Evolutionary conservation across 2,329 filamentous ascomycete species (phyloP).

Genomic region (Colletotrichum simmondsii): DNA sequence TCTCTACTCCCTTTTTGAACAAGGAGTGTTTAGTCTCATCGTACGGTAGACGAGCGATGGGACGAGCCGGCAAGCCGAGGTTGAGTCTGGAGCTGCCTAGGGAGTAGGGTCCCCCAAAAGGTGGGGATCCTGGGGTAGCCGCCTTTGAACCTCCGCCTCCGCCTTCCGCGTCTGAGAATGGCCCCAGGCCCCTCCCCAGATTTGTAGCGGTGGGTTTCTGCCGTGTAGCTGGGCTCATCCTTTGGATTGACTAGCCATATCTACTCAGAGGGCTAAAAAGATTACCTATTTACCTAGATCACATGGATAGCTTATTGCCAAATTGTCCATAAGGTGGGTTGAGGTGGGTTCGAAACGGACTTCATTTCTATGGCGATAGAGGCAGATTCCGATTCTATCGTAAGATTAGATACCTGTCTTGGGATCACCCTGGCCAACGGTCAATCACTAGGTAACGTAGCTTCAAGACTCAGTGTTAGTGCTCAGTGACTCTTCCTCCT

Average conservation of each 20-base stretch:
- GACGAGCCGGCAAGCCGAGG: conserved; percentile 31
- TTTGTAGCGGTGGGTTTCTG: not conserved
- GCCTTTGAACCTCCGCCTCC: conserved; percentile 30
- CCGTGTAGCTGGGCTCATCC: too few relatives aligned
- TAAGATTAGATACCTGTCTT: not conserved
- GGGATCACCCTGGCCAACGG: not conserved
- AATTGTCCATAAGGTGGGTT: not conserved
- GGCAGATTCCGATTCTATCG: not conserved
- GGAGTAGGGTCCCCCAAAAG: conserved; percentile 20
- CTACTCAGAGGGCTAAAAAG: too few relatives aligned
- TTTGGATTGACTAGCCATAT: too few relatives aligned
- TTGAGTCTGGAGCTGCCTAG: conserved; percentile 29
- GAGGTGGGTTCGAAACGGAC: not conserved
- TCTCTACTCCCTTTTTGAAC: conserved; percentile 22
- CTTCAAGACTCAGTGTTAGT: too few relatives aligned
- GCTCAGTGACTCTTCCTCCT: not conserved
- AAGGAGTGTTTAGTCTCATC: conserved; percentile 23
- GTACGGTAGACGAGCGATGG: conserved; percentile 20
- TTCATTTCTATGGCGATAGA: not conserved
- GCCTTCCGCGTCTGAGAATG: conserved; percentile 24
- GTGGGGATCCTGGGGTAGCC: conserved; percentile 34
- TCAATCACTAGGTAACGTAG: too few relatives aligned
- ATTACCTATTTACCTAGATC: too few relatives aligned
- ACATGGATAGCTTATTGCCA: not conserved
- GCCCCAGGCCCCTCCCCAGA: conserved; percentile 1